Conservation (phyloP, 345 rosid species). For the Lepidium africanum region DNA sequence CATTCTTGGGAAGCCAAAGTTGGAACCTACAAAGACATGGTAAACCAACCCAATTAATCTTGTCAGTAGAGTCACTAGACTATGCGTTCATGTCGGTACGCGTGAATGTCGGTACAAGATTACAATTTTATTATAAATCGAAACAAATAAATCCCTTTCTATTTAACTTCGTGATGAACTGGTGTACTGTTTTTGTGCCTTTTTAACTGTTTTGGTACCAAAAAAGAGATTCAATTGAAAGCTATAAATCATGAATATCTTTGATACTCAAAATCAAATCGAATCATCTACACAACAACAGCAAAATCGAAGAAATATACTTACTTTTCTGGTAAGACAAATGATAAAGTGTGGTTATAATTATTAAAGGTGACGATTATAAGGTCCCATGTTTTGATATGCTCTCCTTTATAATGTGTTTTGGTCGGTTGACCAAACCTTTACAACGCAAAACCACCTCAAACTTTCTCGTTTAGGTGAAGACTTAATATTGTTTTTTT, state of each 20-base stretch:
- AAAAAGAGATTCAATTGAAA: not conserved
- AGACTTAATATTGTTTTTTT: not conserved
- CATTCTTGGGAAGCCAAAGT: not conserved
- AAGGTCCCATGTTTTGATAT: conserved; percentile 24
- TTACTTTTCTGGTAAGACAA: conserved; percentile 13
- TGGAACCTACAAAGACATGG: not conserved
- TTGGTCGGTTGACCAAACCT: conserved; percentile 27
- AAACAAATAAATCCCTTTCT: not conserved
- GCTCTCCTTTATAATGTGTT: conserved; percentile 16
- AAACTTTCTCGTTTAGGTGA: conserved; percentile 5
- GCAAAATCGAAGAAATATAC: not conserved
- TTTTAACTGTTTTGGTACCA: not conserved
- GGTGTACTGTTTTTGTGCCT: not conserved
- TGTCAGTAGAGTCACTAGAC: not conserved
- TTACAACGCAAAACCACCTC: conserved; percentile 19
- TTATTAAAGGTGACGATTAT: conserved; percentile 10
- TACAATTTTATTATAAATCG: too few species aligned
- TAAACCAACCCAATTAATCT: too few species aligned
- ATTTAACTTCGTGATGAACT: not conserved
- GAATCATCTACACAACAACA: not conserved
- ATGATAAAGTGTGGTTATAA: not conserved
- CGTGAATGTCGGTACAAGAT: not conserved
- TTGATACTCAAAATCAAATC: not conserved
- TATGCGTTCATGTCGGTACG: not conserved
- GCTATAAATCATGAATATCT: not conserved